Evolutionary conservation across 169 alveolate genomes (phyloP).

Genomic region (Cryptosporidium felis): DNA sequence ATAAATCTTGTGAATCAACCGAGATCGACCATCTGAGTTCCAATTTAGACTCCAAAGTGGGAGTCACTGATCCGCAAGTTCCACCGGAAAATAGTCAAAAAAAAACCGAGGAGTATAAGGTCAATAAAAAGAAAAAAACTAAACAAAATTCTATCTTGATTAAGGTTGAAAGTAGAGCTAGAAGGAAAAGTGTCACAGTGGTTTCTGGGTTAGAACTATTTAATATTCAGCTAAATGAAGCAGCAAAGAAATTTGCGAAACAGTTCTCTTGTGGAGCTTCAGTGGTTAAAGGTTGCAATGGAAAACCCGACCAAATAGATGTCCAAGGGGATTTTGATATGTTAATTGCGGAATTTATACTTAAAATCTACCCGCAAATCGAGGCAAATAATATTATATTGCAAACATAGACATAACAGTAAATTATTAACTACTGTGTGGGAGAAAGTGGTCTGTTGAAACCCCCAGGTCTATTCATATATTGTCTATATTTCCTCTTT

Average conservation of each 20-base stretch:
- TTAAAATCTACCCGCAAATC: constrained; percentile 39
- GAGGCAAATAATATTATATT: constrained; percentile 18
- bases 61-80: constrained; percentile 8
- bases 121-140: background rate
- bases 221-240: constrained; percentile 83
- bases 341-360: constrained; percentile 56
- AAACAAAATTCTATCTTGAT: constrained; percentile 75
- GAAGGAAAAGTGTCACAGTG: constrained; percentile 84
- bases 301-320: constrained; percentile 76
- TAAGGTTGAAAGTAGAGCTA: constrained; percentile 82
- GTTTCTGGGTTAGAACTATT: constrained; percentile 85
- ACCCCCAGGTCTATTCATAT: constrained; percentile 93
- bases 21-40: constrained; percentile 3
- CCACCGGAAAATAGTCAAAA: constrained; percentile 39
- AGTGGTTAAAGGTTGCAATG: constrained; percentile 84
- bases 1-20: constrained; percentile 11
- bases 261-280: constrained; percentile 88
- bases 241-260: constrained; percentile 85
- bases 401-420: background rate
- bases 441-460: constrained; percentile 92
- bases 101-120: constrained; percentile 4
- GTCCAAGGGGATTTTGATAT: constrained; percentile 72
- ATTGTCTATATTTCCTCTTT: constrained; percentile 89
- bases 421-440: background rate
- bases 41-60: background rate